Base-by-base conservation (phyloP, 441 rosid genomes). In the Sinapis alba region DNA sequence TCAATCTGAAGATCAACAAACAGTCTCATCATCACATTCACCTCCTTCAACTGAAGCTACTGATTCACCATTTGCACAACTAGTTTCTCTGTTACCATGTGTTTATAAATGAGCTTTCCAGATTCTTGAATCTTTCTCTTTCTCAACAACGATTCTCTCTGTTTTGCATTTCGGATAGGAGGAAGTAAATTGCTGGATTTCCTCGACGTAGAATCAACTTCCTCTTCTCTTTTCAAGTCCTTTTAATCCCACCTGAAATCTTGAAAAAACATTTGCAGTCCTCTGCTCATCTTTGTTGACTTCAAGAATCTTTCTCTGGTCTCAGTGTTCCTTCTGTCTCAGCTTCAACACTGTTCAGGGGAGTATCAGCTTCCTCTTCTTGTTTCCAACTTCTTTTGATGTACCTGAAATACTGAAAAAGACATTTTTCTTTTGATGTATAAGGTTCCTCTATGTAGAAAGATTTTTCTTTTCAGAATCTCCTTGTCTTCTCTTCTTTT, bases 101-200 rank as follows among this genome's bases (percentile, higher is more conserved):
- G 97, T 86, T 91, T 89, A 59, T 89, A 87, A 78, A 95, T 81
- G 63, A 91, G 80, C 82, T 77, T n/a, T 83, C 99, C 99, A 96
- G 38, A 96, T 73, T 79, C 79, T 84, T 50, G 41, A 81, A 76
- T 89, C 78, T 73, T 84, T 86, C 79, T 81, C 90, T 74, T 82
- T 88, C 79, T 84, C 90, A 58, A 78, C 60, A 56, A 73, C 54
- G 12, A 73, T 78, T 68, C 54, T n/a, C n/a, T 3, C 26, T 68
- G 74, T 69, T 73, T 73, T 47, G 24, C 34, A 56, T 73, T 67
- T 43, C 19, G 32, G 23, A 62, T 68, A 30, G 76, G 69, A 51
- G 27, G 54, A 47, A 47, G 78, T 50, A 69, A 57, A 7, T 32
- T 72, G 30, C 61, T 62, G 2, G 70, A 72, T 15, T 27, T 62